These are phyloP conservation scores for Stromatinia cepivora DNA, from an alignment of 2,329 filamentous ascomycete species.

Conservation along the genomic window DNA sequence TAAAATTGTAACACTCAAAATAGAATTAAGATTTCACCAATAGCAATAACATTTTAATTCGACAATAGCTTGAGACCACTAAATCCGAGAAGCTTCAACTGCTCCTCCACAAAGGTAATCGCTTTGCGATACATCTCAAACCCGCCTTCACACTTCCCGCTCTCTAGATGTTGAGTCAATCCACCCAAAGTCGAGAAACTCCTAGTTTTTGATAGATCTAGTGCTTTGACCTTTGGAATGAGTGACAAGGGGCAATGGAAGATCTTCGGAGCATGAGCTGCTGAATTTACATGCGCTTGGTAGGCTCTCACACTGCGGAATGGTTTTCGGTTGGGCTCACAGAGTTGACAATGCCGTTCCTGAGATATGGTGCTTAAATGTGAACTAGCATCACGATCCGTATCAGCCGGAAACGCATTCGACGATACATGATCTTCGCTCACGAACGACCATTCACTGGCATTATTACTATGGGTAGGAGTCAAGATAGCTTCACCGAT, in stretches of 20 bases:
- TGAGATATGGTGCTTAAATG: slow-evolving; percentile 13
- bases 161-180: slow-evolving; percentile 28
- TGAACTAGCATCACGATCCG: slow-evolving; percentile 13
- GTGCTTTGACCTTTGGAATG: slow-evolving; percentile 17
- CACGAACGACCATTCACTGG: slow-evolving; percentile 24
- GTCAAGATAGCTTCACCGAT: slow-evolving; percentile 17
- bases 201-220: slow-evolving; percentile 5
- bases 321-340: slow-evolving; percentile 20
- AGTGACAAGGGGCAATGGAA: slow-evolving; percentile 26
- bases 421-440: slow-evolving; percentile 23
- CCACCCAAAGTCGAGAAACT: slow-evolving; percentile 25
- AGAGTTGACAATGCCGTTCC: slow-evolving; percentile 19
- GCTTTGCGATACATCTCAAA: slow-evolving; percentile 21
- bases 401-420: slow-evolving; percentile 11
- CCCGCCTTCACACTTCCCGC: slow-evolving; percentile 24
- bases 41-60: not conserved
- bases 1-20: not conserved
- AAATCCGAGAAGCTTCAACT: slow-evolving; percentile 24
- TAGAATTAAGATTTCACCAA: not conserved
- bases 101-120: slow-evolving; percentile 25
- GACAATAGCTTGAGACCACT: slow-evolving; percentile 1
- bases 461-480: slow-evolving; percentile 21
- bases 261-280: slow-evolving; percentile 24
- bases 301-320: slow-evolving; percentile 19
- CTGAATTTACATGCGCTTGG: slow-evolving; percentile 24